A percentile compares a stretch with the other conserved stretches of the same genome.
Evolutionary conservation across 2,329 filamentous ascomycete species (phyloP).

Genomic region (Aspergillus fischeri): DNA sequence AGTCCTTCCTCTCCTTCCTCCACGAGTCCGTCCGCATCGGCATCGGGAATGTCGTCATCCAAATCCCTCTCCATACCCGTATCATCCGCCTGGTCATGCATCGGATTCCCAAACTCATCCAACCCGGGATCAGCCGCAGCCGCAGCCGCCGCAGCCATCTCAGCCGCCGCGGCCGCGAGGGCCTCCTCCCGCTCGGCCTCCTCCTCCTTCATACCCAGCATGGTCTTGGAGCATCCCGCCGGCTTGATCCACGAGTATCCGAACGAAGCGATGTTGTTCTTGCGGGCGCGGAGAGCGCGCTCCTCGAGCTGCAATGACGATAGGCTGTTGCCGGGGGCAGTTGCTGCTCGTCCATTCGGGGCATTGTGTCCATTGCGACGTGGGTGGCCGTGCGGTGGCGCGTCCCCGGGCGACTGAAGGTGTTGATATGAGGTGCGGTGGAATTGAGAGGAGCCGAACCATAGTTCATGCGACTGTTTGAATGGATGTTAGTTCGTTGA

Average conservation of each 20-base stretch:
- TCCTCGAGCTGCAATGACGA: conserved; percentile 73
- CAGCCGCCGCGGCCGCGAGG: conserved; percentile 67
- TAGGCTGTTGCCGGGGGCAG: conserved; percentile 58
- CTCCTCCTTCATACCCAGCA: conserved; percentile 87
- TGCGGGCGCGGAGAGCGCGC: conserved; percentile 68
- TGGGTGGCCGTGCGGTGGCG: conserved; percentile 1
- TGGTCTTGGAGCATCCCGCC: conserved; percentile 80
- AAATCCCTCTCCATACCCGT: conserved; percentile 40
- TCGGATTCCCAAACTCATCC: conserved; percentile 22
- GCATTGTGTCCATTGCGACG: conserved; percentile 14
- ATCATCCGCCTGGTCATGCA: conserved; percentile 21
- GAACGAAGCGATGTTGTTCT: conserved; percentile 78
- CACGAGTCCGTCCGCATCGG: conserved; percentile 35
- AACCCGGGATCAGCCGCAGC: conserved; percentile 52
- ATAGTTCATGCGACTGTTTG: conserved; percentile 64
- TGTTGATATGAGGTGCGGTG: conserved; percentile 30
- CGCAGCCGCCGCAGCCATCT: conserved; percentile 65
- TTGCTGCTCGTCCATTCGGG: conserved; percentile 29
- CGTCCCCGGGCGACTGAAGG: conserved; percentile 9
- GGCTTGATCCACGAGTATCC: conserved; percentile 88
- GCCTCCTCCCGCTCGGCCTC: conserved; percentile 83
- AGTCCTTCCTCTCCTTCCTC: conserved; percentile 45
- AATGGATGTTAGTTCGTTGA: conserved; percentile 6
- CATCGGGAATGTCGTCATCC: conserved; percentile 45
- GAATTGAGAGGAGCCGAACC: conserved; percentile 64